These are phyloP conservation scores for Fusarium albosuccineum DNA, from an alignment of 2,329 filamentous ascomycete species.

Conservation along the genomic window DNA sequence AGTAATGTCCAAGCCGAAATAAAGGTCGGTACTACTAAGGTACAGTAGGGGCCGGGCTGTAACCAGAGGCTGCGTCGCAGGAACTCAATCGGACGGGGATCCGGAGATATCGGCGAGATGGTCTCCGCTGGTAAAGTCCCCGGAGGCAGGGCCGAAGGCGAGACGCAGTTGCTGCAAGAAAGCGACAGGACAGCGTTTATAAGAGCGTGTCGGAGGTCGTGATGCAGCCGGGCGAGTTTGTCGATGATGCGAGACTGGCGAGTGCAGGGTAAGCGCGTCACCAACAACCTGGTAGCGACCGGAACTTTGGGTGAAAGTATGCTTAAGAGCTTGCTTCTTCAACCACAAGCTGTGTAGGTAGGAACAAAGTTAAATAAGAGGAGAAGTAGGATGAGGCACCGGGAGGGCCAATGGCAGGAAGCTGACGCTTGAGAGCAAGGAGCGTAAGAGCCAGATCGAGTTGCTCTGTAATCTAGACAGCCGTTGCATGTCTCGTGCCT, in stretches of 20 bases:
- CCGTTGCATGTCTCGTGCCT: conserved; percentile 59
- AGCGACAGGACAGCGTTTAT: conserved; percentile 3
- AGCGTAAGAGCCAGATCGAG: conserved; percentile 34
- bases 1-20: conserved; percentile 22
- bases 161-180: not conserved
- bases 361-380: conserved; percentile 5
- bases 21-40: not conserved
- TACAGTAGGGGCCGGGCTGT: not conserved
- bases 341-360: not conserved
- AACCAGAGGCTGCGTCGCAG: conserved; percentile 23
- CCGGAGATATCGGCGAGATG: conserved; percentile 32
- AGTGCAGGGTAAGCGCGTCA: conserved; percentile 29
- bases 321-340: not conserved
- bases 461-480: conserved; percentile 54
- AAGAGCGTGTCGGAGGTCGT: conserved; percentile 2
- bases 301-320: conserved; percentile 1
- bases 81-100: conserved; percentile 24
- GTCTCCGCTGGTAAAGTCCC: conserved; percentile 2
- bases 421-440: conserved; percentile 7
- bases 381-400: not conserved
- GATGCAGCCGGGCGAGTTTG: not conserved
- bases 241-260: not conserved
- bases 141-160: conserved; percentile 10
- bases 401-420: conserved; percentile 19
- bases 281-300: not conserved